Conservation (phyloP, 2,329 filamentous ascomycete species). For the Lasiodiplodia theobromae region DNA sequence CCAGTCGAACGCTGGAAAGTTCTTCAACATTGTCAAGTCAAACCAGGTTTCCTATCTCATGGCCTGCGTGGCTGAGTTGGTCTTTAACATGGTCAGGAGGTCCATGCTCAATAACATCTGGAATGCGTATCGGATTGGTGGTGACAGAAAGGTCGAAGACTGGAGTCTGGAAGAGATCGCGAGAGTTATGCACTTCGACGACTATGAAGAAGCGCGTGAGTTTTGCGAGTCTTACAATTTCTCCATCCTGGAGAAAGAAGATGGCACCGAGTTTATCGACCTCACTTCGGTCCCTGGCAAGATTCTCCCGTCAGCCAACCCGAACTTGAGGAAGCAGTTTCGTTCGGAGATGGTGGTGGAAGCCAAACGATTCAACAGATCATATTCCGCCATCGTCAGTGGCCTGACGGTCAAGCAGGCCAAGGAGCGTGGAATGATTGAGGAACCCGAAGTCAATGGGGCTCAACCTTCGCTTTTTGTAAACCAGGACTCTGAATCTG, state of each 20-base stretch:
- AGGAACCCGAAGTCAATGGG: constrained; percentile 44
- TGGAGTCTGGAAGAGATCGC: constrained; percentile 64
- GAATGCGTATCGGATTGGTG: constrained; percentile 61
- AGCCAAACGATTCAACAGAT: constrained; percentile 63
- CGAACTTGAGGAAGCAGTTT: constrained; percentile 53
- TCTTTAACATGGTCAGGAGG: constrained; percentile 66
- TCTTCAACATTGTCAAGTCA: constrained; percentile 65
- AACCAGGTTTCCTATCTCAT: constrained; percentile 65
- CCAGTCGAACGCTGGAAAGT: constrained; percentile 64
- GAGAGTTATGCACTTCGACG: constrained; percentile 62
- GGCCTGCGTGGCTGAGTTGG: constrained; percentile 69
- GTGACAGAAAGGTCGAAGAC: constrained; percentile 58
- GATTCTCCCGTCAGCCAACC: constrained; percentile 39
- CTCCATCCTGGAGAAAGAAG: constrained; percentile 54
- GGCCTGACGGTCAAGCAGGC: constrained; percentile 63
- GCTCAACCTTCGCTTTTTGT: constrained; percentile 42
- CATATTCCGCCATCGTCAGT: constrained; percentile 63
- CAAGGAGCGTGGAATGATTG: constrained; percentile 55
- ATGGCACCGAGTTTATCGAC: constrained; percentile 60
- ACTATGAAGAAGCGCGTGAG: constrained; percentile 58
- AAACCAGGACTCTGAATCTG: constrained; percentile 42
- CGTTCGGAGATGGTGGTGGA: constrained; percentile 65
- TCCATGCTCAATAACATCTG: constrained; percentile 63
- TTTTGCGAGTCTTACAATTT: constrained; percentile 64
- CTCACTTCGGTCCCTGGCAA: constrained; percentile 55